Percentiles rank a stretch among this genome's conserved stretches.
Conservation (phyloP, 352 stramenopile species). For the Peronospora tabacina region DNA sequence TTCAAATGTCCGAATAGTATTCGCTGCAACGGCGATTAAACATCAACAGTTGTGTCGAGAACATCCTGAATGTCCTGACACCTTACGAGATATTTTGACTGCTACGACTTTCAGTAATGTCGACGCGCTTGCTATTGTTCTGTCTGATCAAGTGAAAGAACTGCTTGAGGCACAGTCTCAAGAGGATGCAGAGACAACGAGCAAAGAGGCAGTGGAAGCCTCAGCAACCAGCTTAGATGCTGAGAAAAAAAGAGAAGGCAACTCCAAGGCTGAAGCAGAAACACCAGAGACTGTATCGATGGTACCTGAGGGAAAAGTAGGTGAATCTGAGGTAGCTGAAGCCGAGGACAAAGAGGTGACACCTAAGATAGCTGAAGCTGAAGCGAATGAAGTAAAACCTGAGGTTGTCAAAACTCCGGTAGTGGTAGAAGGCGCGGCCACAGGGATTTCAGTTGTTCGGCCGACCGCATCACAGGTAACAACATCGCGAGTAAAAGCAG, state of each 20-base stretch:
- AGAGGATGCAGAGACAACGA: slow-evolving; percentile 8
- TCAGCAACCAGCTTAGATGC: slow-evolving; percentile 2
- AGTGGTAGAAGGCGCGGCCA: slow-evolving; percentile 2
- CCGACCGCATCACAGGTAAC: slow-evolving; percentile 2
- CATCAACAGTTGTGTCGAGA: slow-evolving; percentile 39
- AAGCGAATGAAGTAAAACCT: slow-evolving; percentile 5
- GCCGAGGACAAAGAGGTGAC: slow-evolving; percentile 2
- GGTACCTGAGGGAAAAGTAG: slow-evolving; percentile 2
- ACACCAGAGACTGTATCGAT: background rate
- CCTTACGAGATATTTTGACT: slow-evolving; percentile 20
- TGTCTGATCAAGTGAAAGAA: slow-evolving; percentile 20
- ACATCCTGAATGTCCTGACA: slow-evolving; percentile 22
- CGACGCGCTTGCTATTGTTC: slow-evolving; percentile 27
- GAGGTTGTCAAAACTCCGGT: background rate
- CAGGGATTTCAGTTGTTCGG: slow-evolving; percentile 2
- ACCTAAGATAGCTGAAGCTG: background rate
- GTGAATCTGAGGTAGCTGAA: slow-evolving; percentile 2
- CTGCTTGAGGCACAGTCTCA: slow-evolving; percentile 9
- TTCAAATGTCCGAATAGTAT: slow-evolving; percentile 66
- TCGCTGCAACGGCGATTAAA: slow-evolving; percentile 38
- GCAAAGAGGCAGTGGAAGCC: slow-evolving; percentile 1
- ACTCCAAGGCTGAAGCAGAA: slow-evolving; percentile 5
- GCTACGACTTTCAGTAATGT: slow-evolving; percentile 16
- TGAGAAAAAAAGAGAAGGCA: slow-evolving; percentile 5
- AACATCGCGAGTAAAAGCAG: slow-evolving; percentile 20